Evolutionary conservation across 2,329 filamentous ascomycete genomes (phyloP), one percentile per base, ranked within the genome.

Genomic region (Rhexocercosporidium sp.): DNA sequence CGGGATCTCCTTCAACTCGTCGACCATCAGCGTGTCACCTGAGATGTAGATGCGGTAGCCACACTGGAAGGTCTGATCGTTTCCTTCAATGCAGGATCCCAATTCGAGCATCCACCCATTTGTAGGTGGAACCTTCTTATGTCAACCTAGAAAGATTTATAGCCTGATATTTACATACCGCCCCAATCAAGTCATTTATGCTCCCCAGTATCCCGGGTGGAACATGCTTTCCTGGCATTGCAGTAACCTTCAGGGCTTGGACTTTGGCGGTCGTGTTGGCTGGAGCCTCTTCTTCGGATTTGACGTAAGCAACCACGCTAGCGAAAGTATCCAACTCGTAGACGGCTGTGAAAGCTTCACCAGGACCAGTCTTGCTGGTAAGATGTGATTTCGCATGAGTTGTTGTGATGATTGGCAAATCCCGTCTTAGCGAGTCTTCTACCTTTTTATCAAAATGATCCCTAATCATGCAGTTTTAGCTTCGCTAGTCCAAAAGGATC

Each of bases 81-180:
- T 59, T 9, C 9, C 60, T 1, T 64, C 69, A 18, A 67, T 67
- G 22, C 76, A 71, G 70, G 85, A 82, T 0, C 88, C 88, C 11
- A 91, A 78, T 75, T 91, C 88, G 3, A 91, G 68, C 78, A 91
- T 85, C 87, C 88, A 91, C 37, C 88, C 88, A 73, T 90, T 90
- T 0, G 85, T 89, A 1, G 88, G 89, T 4, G 88, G 89, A 3
- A 90, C 83, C 64, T 64, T 29, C 31, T 8, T 27, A 11, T 39
- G 18, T 56, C 56, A 39, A 5, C n/a, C n/a, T 41, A 25, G 16
- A 18, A 46, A 12, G 59, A 46, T 20, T 31, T 85, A 25, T 53
- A 14, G 22, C 34, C 12, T 80, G 72, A 86, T 86, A 53, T 22
- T 18, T 20, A 20, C 37, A 44, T 47, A 47, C 37, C 78, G 65